These are phyloP conservation scores for Astragalus membranaceus DNA, from an alignment of 306 rosid species.

Conservation along the genomic window DNA sequence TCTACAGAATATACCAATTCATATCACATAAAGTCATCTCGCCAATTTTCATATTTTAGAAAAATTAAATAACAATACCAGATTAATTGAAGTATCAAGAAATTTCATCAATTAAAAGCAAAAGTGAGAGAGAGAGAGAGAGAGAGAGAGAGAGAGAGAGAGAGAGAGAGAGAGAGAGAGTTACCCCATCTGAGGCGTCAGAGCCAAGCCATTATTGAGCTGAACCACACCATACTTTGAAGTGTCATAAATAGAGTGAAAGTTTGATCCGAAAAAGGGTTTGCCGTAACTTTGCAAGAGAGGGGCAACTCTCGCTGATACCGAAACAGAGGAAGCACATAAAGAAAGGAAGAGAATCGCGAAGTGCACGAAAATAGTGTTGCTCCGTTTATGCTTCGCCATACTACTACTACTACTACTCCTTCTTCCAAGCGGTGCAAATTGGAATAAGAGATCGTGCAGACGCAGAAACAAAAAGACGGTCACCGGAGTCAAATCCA, in stretches of 20 bases:
- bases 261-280: constrained; percentile 42
- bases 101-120: neutral
- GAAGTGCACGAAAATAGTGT: neutral
- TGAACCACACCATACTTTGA: constrained; percentile 71
- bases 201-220: constrained; percentile 77
- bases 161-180: constrained; percentile 13
- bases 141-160: no score
- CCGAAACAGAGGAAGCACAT: constrained; percentile 21
- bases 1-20: constrained; percentile 32
- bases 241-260: constrained; percentile 56
- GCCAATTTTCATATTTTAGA: neutral
- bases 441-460: neutral
- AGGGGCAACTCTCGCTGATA: constrained; percentile 35
- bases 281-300: constrained; percentile 43
- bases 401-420: constrained; percentile 6
- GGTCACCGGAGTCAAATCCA: neutral
- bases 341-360: constrained; percentile 29
- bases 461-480: neutral
- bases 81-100: neutral
- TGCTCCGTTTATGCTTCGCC: constrained; percentile 37
- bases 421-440: neutral
- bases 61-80: neutral
- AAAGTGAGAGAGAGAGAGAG: neutral
- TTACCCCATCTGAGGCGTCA: constrained; percentile 96
- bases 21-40: neutral